Conservation (phyloP, 495 filamentous ascomycete genomes). For the Chaetomium tenue region DNA sequence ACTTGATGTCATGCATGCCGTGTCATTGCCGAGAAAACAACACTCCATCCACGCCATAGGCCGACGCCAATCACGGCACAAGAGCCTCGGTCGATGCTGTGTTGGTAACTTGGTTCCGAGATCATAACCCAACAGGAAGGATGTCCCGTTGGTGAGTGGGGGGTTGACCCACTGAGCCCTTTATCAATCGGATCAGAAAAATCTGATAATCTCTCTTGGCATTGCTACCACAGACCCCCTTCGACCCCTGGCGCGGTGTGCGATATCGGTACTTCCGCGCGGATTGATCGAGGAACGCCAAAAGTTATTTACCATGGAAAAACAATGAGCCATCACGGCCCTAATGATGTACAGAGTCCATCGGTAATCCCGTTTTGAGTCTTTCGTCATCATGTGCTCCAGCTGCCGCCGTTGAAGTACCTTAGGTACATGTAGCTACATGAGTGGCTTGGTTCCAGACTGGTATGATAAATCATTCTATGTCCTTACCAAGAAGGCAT, state of each 20-base stretch:
- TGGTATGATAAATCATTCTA: too few relatives aligned
- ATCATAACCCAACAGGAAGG: background rate
- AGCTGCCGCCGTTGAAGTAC: too few relatives aligned
- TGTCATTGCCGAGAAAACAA: background rate
- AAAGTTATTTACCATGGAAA: too few relatives aligned
- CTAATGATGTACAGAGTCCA: too few relatives aligned
- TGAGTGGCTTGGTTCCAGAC: too few relatives aligned
- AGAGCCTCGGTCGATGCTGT: background rate
- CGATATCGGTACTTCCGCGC: background rate
- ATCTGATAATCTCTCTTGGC: conserved; percentile 3
- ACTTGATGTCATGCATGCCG: too few relatives aligned
- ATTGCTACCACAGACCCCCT: background rate
- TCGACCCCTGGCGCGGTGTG: background rate
- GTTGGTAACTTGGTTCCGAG: background rate
- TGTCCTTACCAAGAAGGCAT: too few relatives aligned
- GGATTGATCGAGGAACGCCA: background rate
- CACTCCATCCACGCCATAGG: background rate
- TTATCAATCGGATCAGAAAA: background rate
- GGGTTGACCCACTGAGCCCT: background rate
- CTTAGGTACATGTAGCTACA: too few relatives aligned
- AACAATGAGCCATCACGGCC: too few relatives aligned
- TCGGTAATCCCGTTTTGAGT: too few relatives aligned
- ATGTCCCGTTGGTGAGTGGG: background rate
- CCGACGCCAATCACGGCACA: background rate
- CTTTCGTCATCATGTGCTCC: too few relatives aligned